Conservation (phyloP, 106 monocot species). For the Allium sativum region DNA sequence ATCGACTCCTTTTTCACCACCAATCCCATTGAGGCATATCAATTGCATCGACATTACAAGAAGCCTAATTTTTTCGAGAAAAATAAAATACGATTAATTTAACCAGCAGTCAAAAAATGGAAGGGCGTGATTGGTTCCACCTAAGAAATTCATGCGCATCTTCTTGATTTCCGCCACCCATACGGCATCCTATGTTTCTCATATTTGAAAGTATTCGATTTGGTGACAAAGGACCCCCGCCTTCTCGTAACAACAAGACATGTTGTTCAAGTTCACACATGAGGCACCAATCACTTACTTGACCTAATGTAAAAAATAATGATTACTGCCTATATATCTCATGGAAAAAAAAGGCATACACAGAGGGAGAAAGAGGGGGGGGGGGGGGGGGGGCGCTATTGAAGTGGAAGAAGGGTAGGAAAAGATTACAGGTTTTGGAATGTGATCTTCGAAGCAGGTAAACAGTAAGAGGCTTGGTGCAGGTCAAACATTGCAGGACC, state of each 20-base stretch:
- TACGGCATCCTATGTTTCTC: constrained; percentile 68
- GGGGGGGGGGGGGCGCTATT: no score
- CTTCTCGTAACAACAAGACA: constrained; percentile 56
- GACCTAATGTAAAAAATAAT: constrained; percentile 27
- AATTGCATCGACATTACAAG: constrained; percentile 91
- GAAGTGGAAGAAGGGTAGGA: background rate
- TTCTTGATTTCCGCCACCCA: constrained; percentile 92
- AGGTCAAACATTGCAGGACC: constrained; percentile 83
- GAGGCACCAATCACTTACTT: constrained; percentile 70
- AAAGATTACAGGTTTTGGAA: constrained; percentile 68
- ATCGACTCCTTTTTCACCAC: constrained; percentile 83
- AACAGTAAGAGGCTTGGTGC: constrained; percentile 85
- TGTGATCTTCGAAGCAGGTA: constrained; percentile 74
- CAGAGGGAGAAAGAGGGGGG: no score
- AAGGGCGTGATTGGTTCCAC: constrained; percentile 13
- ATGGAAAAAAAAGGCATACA: no score
- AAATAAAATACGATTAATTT: background rate
- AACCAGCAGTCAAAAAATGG: background rate
- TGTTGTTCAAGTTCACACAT: constrained; percentile 95
- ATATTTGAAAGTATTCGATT: constrained; percentile 74
- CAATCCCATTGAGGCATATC: constrained; percentile 63
- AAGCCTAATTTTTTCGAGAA: constrained; percentile 30
- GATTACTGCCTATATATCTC: no score
- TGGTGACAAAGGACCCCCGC: constrained; percentile 60
- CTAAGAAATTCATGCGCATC: constrained; percentile 98